Conservation (phyloP, 1,284 basidiomycete species). For the Earliella scabrosa region DNA sequence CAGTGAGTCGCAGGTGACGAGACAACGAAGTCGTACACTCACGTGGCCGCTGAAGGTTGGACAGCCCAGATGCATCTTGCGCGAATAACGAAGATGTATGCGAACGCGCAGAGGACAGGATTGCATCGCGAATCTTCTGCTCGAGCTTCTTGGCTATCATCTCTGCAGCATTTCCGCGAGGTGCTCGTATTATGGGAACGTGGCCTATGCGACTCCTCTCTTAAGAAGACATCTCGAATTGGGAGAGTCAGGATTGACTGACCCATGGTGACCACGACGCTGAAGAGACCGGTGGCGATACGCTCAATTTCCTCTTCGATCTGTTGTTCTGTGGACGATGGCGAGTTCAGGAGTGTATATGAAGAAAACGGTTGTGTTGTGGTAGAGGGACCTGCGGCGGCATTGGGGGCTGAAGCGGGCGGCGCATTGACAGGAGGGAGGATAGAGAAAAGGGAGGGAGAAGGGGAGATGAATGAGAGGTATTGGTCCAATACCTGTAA, state of each 20-base stretch:
- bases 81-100: slow-evolving; percentile 64
- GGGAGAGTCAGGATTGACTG: slow-evolving; percentile 32
- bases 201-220: slow-evolving; percentile 57
- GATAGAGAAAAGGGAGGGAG: slow-evolving; percentile 93
- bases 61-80: slow-evolving; percentile 72
- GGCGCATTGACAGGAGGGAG: slow-evolving; percentile 55
- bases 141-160: slow-evolving; percentile 98
- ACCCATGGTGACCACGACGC: slow-evolving; percentile 93
- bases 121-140: slow-evolving; percentile 89
- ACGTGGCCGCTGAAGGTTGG: slow-evolving; percentile 85
- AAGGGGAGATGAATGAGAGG: slow-evolving; percentile 95
- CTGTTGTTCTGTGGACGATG: slow-evolving; percentile 86
- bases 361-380: slow-evolving; percentile 46
- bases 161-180: slow-evolving; percentile 96
- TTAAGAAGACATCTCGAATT: background rate
- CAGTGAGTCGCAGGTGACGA: background rate
- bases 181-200: slow-evolving; percentile 94
- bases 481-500: slow-evolving; percentile 91
- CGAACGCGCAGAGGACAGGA: slow-evolving; percentile 80
- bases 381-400: slow-evolving; percentile 35
- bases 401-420: slow-evolving; percentile 37
- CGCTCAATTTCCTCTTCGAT: slow-evolving; percentile 96
- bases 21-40: slow-evolving; percentile 32
- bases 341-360: slow-evolving; percentile 93
- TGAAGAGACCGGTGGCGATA: slow-evolving; percentile 90